Percentiles rank a stretch among this genome's conserved stretches.
Evolutionary conservation across 352 stramenopile genomes (phyloP).

Genomic region (Phytophthora colocasiae): DNA sequence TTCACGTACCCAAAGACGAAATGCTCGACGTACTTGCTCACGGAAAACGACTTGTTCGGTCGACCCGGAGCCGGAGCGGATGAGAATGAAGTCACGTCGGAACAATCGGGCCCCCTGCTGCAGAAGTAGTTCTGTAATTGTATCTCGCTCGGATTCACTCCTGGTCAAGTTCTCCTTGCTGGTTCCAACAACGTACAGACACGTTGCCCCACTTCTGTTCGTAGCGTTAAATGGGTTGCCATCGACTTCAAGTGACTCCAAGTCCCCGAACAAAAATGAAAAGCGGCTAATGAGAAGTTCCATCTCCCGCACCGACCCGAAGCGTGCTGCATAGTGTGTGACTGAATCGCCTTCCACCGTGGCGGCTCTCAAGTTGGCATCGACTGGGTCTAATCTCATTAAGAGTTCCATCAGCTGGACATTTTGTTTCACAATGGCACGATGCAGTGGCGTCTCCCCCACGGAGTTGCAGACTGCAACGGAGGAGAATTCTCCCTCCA

Average conservation of each 20-base stretch:
- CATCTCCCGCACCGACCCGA: conserved; percentile 9
- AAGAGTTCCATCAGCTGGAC: conserved; percentile 23
- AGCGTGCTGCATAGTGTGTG: conserved; percentile 23
- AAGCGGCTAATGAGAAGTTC: conserved; percentile 11
- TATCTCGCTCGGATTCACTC: conserved; percentile 6
- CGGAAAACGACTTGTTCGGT: conserved; percentile 5
- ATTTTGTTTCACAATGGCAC: conserved; percentile 20
- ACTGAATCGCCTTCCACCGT: conserved; percentile 2
- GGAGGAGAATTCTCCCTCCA: conserved; percentile 24
- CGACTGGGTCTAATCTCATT: conserved; percentile 7
- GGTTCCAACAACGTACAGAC: conserved; percentile 14
- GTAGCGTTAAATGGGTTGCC: conserved; percentile 16
- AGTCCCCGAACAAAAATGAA: conserved; percentile 5
- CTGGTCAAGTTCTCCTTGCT: neutral
- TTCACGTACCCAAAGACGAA: conserved; percentile 20
- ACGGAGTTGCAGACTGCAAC: conserved; percentile 7
- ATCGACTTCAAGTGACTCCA: neutral
- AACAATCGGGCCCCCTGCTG: conserved; percentile 25
- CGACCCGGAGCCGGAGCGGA: neutral
- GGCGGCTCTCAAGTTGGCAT: conserved; percentile 2
- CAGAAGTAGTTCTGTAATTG: conserved; percentile 20
- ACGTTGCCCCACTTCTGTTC: conserved; percentile 3
- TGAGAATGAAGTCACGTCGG: neutral
- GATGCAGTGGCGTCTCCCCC: conserved; percentile 27
- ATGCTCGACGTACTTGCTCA: conserved; percentile 24